Base-by-base conservation (phyloP, 2,329 filamentous ascomycete genomes). In the Cordyceps cicadae region DNA sequence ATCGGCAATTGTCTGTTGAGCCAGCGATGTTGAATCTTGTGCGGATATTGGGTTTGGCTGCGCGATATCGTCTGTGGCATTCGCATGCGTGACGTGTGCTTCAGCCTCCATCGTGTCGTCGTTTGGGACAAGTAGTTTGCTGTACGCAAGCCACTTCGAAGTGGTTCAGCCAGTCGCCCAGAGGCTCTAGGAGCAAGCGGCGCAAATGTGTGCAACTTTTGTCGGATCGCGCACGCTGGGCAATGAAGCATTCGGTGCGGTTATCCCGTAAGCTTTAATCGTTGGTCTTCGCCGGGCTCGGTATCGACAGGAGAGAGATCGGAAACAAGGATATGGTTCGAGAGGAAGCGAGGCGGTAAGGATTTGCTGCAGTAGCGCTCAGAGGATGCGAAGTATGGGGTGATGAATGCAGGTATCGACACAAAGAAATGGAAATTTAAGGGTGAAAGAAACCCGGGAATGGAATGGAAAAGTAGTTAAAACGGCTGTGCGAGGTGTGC, bases 21-120 rank as follows among this genome's bases (percentile, higher is more conserved):
- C 72, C 61, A 75, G 51, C 29, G 69, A 68, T 34, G 76, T 68
- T 17, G 77, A 77, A 19, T 73, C 74, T 21, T 76, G 73, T 1
- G 78, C 77, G 3, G 81, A 79, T 3, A 77, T 77, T 37, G 80
- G 80, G 65, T 75, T 77, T 24, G 78, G 78, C 65, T 77, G 75
- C 34, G 81, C 80, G 62, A 80, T 77, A 19, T 77, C 73, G 63
- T 84, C 81, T 48, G 77, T 68, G 11, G 71, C 70, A 41, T 75
- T 71, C 43, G 74, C 68, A 46, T 75, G 69, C 50, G 77, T 68
- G 53, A 73, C 66, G 59, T 76, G 75, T 37, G 72, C 64, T 61
- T 72, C 74, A 65, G 81, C 79, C 67, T 81, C 80, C 77, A 81
- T 81, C 17, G 17, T 58, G 34, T 41, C 21, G 46, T 24, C 24